Conservation (phyloP, 176 grass and related monocot genomes). For the Musa acuminata region DNA sequence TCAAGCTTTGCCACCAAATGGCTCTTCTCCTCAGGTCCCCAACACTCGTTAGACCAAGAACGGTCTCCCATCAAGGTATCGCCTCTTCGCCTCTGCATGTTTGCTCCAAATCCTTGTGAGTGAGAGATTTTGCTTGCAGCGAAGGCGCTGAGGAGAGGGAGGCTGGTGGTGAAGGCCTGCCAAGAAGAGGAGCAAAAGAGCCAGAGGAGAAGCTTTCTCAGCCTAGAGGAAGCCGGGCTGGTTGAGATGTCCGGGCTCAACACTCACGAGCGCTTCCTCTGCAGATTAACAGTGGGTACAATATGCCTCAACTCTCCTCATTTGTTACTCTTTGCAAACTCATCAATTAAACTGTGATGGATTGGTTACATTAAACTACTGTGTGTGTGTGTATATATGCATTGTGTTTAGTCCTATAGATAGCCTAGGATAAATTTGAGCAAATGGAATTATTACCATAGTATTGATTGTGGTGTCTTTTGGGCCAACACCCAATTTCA, state of each 20-base stretch:
- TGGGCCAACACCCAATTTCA: no score
- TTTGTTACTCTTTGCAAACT: no score
- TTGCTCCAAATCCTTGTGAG: not conserved
- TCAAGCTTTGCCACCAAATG: not conserved
- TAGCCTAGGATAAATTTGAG: no score
- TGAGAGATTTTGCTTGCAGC: not conserved
- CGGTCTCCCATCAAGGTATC: not conserved
- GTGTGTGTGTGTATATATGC: no score
- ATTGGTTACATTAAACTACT: no score
- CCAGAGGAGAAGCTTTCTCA: slow-evolving; percentile 56
- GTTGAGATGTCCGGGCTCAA: slow-evolving; percentile 86
- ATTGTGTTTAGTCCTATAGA: no score
- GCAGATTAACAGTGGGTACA: slow-evolving; percentile 54
- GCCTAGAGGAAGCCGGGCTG: slow-evolving; percentile 73
- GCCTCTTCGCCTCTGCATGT: not conserved
- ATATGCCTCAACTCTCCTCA: not conserved
- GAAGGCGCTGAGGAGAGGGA: not conserved
- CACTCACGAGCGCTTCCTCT: slow-evolving; percentile 95
- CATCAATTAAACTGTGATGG: no score
- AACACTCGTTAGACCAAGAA: not conserved
- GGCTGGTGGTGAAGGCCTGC: slow-evolving; percentile 2
- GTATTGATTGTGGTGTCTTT: no score
- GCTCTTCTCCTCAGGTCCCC: not conserved
- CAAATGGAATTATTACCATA: no score
- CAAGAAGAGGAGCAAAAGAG: slow-evolving; percentile 14